These are phyloP conservation scores for Coniophora puteana DNA, from an alignment of 1,284 basidiomycete species.

Conservation along the genomic window DNA sequence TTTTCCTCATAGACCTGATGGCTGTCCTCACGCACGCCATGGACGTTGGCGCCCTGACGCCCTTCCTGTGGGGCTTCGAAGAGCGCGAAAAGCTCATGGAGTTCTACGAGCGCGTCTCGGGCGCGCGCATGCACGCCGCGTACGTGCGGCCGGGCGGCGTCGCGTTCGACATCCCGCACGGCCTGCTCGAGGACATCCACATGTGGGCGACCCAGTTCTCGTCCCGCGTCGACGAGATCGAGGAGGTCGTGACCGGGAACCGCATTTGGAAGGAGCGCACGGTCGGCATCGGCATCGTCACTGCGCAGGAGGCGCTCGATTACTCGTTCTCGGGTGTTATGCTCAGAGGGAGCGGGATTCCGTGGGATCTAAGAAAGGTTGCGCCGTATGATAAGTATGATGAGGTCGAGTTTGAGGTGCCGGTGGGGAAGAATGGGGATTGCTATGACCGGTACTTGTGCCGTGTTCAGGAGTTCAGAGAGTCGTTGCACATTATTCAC, in stretches of 20 bases:
- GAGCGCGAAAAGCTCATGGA: conserved; percentile 99
- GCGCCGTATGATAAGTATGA: conserved; percentile 97
- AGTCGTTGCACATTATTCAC: conserved; percentile 87
- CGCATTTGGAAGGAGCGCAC: conserved; percentile 98
- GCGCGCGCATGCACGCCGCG: conserved; percentile 96
- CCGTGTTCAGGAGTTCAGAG: conserved; percentile 97
- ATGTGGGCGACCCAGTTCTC: conserved; percentile 97
- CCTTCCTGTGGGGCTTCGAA: conserved; percentile 99
- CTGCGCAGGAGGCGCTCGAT: conserved; percentile 89
- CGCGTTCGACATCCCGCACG: conserved; percentile 96
- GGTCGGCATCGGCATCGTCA: conserved; percentile 87
- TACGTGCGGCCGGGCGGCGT: conserved; percentile 98
- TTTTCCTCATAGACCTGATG: conserved; percentile 74
- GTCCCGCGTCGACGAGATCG: conserved; percentile 92
- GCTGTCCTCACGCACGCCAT: conserved; percentile 93
- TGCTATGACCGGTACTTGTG: conserved; percentile 97
- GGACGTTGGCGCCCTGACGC: conserved; percentile 97
- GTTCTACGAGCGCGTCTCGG: conserved; percentile 99
- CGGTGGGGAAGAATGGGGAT: conserved; percentile 95
- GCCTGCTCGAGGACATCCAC: conserved; percentile 95
- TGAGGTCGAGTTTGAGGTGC: conserved; percentile 97
- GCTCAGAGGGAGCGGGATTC: conserved; percentile 90
- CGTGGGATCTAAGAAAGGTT: conserved; percentile 94
- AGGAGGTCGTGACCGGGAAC: conserved; percentile 97
- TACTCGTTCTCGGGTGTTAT: conserved; percentile 98